A percentile compares a stretch with the other conserved stretches of the same genome.
Evolutionary conservation across 108 stramenopile genomes (phyloP).

Genomic region (Nitzschia putrida): DNA sequence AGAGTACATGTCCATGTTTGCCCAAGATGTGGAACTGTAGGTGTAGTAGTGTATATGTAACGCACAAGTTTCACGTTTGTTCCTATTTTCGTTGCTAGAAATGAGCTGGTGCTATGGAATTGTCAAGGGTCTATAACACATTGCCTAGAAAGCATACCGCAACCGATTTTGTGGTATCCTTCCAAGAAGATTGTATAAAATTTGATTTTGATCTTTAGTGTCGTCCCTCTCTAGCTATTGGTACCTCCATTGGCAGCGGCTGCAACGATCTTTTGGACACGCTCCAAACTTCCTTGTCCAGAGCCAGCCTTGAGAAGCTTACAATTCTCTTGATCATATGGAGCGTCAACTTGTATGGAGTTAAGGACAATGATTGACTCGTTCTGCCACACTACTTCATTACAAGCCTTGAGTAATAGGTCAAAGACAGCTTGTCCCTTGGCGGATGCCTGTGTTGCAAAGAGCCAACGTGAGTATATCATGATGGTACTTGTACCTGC

Average conservation of each 20-base stretch:
- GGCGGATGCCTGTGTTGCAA: conserved; percentile 54
- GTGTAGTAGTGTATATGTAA: neutral
- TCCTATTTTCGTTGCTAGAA: too few relatives aligned
- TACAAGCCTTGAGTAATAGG: conserved; percentile 81
- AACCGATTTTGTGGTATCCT: too few relatives aligned
- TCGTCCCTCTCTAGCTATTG: neutral
- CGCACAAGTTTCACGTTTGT: too few relatives aligned
- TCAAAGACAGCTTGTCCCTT: conserved; percentile 82
- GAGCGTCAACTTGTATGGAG: conserved; percentile 76
- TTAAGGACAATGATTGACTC: conserved; percentile 71
- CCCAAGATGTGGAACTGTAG: conserved; percentile 16
- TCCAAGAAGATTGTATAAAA: too few relatives aligned
- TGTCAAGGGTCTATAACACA: too few relatives aligned
- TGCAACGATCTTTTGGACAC: conserved; percentile 81
- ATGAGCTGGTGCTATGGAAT: too few relatives aligned
- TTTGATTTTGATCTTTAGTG: too few relatives aligned
- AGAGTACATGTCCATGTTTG: conserved; percentile 31
- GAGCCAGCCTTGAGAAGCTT: conserved; percentile 51
- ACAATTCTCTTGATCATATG: conserved; percentile 70
- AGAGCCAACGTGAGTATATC: neutral
- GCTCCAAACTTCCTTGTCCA: conserved; percentile 71
- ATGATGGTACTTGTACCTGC: neutral
- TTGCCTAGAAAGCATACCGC: too few relatives aligned
- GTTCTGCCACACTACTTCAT: conserved; percentile 58
- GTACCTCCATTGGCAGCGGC: conserved; percentile 28